Evolutionary conservation across 2,329 filamentous ascomycete species (phyloP).

Genomic region (Ophiosphaerella herpotricha): DNA sequence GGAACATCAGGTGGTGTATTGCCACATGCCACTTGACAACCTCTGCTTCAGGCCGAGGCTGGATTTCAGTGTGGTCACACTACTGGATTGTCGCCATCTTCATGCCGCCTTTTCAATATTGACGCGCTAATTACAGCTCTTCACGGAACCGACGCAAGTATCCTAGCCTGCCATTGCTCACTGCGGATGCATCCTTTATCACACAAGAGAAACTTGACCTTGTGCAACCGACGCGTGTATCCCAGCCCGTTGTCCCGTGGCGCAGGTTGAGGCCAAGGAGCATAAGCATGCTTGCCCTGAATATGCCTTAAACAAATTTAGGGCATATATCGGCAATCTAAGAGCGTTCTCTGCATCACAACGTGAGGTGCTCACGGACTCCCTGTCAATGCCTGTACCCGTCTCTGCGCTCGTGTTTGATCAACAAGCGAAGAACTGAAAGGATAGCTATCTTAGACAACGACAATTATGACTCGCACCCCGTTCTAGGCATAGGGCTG

Average conservation of each 20-base stretch:
- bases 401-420: conserved; percentile 3
- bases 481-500: conserved; percentile 1
- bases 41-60: too few relatives aligned
- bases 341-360: neutral
- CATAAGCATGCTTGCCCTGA: neutral
- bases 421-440: conserved; percentile 1
- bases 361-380: neutral
- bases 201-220: neutral
- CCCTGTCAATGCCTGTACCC: conserved; percentile 1
- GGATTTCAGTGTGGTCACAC: too few relatives aligned
- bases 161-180: too few relatives aligned
- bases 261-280: neutral
- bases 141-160: too few relatives aligned
- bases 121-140: too few relatives aligned
- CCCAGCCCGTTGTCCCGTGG: neutral
- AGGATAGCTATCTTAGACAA: neutral
- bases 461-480: conserved; percentile 4
- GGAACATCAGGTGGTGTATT: too few relatives aligned
- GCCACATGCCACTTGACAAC: too few relatives aligned
- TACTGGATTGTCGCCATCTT: too few relatives aligned
- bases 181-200: too few relatives aligned
- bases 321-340: neutral
- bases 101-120: too few relatives aligned
- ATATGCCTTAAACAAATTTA: neutral
- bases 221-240: neutral